Evolutionary conservation across 352 stramenopile species (phyloP), one percentile per base, ranked within the genome.

Genomic region (Globisporangium takayamanum): DNA sequence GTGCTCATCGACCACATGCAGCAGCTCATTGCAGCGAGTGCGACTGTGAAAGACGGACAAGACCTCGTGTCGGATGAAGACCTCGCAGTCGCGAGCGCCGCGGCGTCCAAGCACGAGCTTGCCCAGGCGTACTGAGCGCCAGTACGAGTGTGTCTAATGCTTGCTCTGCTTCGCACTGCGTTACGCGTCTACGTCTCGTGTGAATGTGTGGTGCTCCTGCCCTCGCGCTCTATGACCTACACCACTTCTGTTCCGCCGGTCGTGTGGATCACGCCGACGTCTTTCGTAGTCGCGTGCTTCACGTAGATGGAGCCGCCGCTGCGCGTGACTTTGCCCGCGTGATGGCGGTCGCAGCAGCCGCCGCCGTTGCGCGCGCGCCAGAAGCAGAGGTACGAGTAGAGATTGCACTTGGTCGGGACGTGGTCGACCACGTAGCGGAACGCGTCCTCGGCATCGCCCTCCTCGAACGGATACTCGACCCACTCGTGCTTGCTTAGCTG

Each of bases 331-430:
- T 80, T 78, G 58, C 74, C 74, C 59, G 70, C 66, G 28, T 63
- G 76, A 46, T 89, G 77, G 50, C 83, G 74, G 50, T 89, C 83
- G 59, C 79, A 89, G 64, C 74, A 91, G 20, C 81, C 80, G 53
- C 80, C 85, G 48, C 85, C 85, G 56, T 94, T 94, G 50, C 71
- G 79, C 33, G 85, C 82, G 28, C 60, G 68, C 70, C 77, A 88
- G 63, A 83, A 94, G 67, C 79, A 94, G 5, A 80, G 49, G 68
- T 80, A 81, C 63, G 85, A 94, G 69, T 93, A 94, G n/a, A 94
- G 70, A 53, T 94, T 94, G 66, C 64, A 88, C 57, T 94, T 94
- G 55, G 85, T 94, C 44, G 85, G 85, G 37, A 94, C 78, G 66
- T 94, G 80, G 20, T 78, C 72, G 28, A 92, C 84, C 39, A 87